Evolutionary conservation across 768 basidiomycete species (phyloP).

Genomic region (Xerocomellus intermedius): DNA sequence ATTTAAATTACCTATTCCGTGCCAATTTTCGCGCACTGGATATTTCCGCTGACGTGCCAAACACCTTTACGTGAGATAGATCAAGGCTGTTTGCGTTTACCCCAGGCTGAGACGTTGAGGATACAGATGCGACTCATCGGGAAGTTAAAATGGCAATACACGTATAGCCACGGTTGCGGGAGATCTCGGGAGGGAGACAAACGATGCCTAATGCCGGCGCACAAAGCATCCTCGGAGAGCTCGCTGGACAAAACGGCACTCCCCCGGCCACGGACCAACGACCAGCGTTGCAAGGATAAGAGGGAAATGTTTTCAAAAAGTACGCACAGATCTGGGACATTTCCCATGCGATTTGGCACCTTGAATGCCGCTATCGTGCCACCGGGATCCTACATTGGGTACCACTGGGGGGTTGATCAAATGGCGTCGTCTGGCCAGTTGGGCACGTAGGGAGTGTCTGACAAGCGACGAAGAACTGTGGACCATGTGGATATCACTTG

Average conservation of each 20-base stretch:
- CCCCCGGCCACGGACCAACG: background rate
- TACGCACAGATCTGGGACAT: background rate
- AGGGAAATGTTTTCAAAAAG: background rate
- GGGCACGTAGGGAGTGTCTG: background rate
- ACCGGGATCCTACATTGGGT: background rate
- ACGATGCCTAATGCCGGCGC: background rate
- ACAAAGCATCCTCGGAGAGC: background rate
- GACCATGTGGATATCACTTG: background rate
- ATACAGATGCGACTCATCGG: background rate
- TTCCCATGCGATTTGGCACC: background rate
- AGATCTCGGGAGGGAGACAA: background rate
- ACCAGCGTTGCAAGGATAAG: background rate
- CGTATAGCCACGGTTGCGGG: background rate
- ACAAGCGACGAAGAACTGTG: background rate
- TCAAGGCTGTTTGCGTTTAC: background rate
- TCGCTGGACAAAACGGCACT: background rate
- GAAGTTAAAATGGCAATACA: background rate
- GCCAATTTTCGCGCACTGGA: background rate
- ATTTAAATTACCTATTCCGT: background rate
- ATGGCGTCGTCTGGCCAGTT: background rate
- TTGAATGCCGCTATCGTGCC: constrained; percentile 1
- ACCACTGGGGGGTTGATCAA: background rate
- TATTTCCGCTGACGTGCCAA: constrained; percentile 1
- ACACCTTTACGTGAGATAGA: background rate
- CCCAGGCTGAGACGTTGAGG: constrained; percentile 2